phyloP scores from a whole-genome alignment of 1,284 basidiomycete species.

The Heterobasidion occidentale region DNA sequence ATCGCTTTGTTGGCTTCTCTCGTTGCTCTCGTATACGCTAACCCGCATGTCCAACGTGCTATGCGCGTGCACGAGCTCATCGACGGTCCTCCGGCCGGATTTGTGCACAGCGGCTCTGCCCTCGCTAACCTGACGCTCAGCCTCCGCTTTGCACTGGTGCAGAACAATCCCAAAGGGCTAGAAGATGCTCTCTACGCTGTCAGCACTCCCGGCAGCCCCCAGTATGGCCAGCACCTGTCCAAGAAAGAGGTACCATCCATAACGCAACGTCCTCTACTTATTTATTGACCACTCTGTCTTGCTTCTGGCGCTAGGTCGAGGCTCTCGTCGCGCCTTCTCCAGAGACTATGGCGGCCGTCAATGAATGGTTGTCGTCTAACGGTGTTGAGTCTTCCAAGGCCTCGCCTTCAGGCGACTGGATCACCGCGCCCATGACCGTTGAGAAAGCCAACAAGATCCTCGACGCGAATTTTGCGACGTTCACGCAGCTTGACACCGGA shows the following conservation, averaged over 20 bases:
- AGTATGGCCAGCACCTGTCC: slow-evolving; percentile 23
- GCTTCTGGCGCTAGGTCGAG: slow-evolving; percentile 17
- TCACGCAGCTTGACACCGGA: slow-evolving; percentile 19
- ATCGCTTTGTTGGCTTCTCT: no score
- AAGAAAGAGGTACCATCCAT: slow-evolving; percentile 16
- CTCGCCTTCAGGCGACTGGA: slow-evolving; percentile 19
- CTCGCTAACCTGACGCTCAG: slow-evolving; percentile 10
- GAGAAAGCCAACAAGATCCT: slow-evolving; percentile 23
- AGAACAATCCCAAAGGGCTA: slow-evolving; percentile 19
- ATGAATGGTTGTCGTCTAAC: slow-evolving; percentile 21
- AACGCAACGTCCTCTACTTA: background rate
- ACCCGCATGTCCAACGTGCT: slow-evolving; percentile 2
- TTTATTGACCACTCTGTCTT: background rate
- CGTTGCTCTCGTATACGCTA: background rate
- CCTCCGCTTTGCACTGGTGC: slow-evolving; percentile 19
- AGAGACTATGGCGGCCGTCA: slow-evolving; percentile 20
- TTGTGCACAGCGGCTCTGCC: slow-evolving; percentile 6
- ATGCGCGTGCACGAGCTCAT: slow-evolving; percentile 1
- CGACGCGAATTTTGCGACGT: slow-evolving; percentile 21
- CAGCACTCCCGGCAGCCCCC: slow-evolving; percentile 18
- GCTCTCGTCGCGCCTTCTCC: slow-evolving; percentile 24
- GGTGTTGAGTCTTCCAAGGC: slow-evolving; percentile 16
- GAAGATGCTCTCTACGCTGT: slow-evolving; percentile 20
- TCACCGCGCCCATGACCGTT: slow-evolving; percentile 14
- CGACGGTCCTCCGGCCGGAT: background rate